A percentile compares a stretch with the other conserved stretches of the same genome.
Evolutionary conservation across 257 asterid genomes (phyloP).

Genomic region (Fraxinus quadrangulata): DNA sequence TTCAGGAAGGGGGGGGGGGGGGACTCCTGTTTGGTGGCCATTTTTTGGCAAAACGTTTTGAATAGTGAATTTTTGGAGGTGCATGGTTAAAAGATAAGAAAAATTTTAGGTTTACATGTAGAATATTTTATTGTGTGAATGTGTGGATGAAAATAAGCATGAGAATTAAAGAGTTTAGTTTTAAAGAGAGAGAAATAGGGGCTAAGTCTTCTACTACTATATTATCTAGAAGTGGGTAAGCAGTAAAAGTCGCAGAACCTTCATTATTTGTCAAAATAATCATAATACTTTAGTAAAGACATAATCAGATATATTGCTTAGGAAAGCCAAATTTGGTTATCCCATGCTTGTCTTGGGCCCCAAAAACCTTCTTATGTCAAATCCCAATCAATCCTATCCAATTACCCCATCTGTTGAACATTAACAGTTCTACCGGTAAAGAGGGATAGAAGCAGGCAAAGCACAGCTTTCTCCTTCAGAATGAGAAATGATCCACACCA

Average conservation of each 20-base stretch:
- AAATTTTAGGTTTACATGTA: too few species aligned
- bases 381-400: neutral
- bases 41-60: too few species aligned
- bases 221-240: neutral
- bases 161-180: too few species aligned
- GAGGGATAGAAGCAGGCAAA: neutral
- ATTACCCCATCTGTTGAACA: neutral
- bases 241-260: neutral
- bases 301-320: neutral
- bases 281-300: neutral
- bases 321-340: neutral
- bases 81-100: too few species aligned
- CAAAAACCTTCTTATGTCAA: neutral
- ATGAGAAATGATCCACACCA: neutral
- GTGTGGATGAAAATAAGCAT: too few species aligned
- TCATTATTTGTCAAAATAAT: neutral
- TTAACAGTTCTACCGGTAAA: neutral
- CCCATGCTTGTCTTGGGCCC: neutral
- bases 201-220: neutral
- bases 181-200: too few species aligned
- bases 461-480: neutral
- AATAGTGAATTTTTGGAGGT: too few species aligned
- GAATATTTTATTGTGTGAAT: too few species aligned
- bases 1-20: neutral
- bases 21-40: neutral